These are phyloP conservation scores for Trichosporon inkin DNA, from an alignment of 1,284 basidiomycete species.

Conservation along the genomic window DNA sequence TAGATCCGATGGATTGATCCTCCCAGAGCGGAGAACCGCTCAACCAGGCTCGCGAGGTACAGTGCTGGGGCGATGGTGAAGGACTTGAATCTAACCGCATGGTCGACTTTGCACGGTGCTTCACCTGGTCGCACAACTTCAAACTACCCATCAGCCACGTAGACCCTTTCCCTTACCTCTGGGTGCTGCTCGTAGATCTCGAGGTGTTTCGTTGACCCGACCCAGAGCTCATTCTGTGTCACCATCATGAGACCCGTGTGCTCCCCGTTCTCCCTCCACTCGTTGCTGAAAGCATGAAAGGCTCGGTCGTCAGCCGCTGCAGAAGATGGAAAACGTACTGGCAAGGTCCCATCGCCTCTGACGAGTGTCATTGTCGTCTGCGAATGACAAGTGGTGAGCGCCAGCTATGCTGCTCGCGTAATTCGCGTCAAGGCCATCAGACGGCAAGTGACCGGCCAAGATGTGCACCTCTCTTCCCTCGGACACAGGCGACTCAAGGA, in stretches of 20 bases:
- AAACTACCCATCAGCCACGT: conserved; percentile 26
- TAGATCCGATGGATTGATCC: conserved; percentile 30
- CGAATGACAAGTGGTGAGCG: conserved; percentile 50
- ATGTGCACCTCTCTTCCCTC: conserved; percentile 31
- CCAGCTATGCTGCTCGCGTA: conserved; percentile 46
- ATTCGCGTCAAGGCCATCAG: conserved; percentile 35
- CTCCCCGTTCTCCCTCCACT: conserved; percentile 36
- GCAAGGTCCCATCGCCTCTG: conserved; percentile 39
- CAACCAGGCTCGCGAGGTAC: conserved; percentile 39
- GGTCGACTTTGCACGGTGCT: conserved; percentile 25
- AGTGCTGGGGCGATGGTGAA: conserved; percentile 46
- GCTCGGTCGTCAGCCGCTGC: conserved; percentile 25
- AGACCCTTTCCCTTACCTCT: conserved; percentile 28
- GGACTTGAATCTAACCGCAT: conserved; percentile 46
- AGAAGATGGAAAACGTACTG: conserved; percentile 30
- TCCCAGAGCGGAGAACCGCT: conserved; percentile 18
- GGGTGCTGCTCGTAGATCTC: conserved; percentile 47
- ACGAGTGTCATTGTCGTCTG: conserved; percentile 38
- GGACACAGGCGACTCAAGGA: conserved; percentile 30
- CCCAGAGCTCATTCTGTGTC: conserved; percentile 46
- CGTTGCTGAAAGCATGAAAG: conserved; percentile 36
- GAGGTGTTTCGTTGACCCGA: conserved; percentile 38
- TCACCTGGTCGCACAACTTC: conserved; percentile 17
- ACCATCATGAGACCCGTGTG: conserved; percentile 40
- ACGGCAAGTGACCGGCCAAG: conserved; percentile 40